These are phyloP conservation scores for Entophlyctis helioformis DNA, from an alignment of 192 early-diverging fungal genomes.

Conservation along the genomic window DNA sequence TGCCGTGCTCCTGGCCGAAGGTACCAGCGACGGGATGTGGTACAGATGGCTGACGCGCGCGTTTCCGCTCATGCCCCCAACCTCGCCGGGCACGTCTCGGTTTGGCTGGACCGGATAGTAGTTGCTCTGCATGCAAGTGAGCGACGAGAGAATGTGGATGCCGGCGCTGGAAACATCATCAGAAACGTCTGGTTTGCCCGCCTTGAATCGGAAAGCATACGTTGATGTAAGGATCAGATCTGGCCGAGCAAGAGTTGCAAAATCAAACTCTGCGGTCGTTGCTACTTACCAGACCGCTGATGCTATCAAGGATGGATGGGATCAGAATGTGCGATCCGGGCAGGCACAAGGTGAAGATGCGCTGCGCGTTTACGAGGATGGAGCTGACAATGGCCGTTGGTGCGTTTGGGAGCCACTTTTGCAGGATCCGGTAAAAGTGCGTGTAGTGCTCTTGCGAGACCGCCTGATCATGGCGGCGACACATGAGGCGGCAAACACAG, in stretches of 20 bases:
- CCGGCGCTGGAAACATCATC: too few species aligned
- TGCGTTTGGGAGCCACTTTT: constrained; percentile 32
- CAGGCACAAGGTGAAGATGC: constrained; percentile 53
- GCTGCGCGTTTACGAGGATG: constrained; percentile 32
- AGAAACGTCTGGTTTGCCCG: too few species aligned
- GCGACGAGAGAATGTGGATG: constrained; percentile 26
- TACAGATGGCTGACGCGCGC: too few species aligned
- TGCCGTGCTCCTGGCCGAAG: too few species aligned
- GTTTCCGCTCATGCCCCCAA: too few species aligned
- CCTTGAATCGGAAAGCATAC: too few species aligned
- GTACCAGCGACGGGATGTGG: too few species aligned
- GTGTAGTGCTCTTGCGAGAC: constrained; percentile 41
- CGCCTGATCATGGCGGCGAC: constrained; percentile 55
- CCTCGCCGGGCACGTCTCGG: too few species aligned
- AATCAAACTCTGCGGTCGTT: too few species aligned
- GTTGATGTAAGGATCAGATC: too few species aligned
- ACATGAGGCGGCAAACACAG: constrained; percentile 65
- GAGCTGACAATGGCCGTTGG: neutral
- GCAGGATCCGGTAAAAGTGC: constrained; percentile 61
- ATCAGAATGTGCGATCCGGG: constrained; percentile 61
- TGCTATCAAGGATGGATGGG: constrained; percentile 46
- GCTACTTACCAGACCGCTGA: constrained; percentile 45
- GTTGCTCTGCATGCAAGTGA: constrained; percentile 21
- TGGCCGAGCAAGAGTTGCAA: too few species aligned
- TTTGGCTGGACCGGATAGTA: too few species aligned